phyloP scores from a whole-genome alignment of 2,329 filamentous ascomycete species.

The Aspergillus tamarii region DNA sequence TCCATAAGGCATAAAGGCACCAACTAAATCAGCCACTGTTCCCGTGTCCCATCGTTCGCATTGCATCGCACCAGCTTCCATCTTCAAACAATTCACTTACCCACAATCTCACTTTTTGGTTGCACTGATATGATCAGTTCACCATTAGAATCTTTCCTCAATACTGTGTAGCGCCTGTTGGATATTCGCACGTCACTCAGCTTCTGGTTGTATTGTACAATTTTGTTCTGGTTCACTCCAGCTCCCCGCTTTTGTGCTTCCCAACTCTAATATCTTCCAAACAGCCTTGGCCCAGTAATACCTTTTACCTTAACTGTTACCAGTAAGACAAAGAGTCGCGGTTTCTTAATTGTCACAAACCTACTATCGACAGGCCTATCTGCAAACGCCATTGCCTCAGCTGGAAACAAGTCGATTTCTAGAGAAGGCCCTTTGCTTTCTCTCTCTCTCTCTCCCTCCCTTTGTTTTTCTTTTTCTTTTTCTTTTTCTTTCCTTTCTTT shows the following conservation, averaged over 20 bases:
- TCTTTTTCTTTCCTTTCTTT: background rate
- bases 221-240: background rate
- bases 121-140: background rate
- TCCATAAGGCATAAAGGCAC: slow-evolving; percentile 22
- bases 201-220: background rate
- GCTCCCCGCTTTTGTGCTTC: slow-evolving; percentile 6
- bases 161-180: background rate
- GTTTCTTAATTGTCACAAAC: background rate
- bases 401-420: background rate
- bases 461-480: too few species aligned
- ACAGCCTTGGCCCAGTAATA: background rate
- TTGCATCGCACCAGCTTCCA: slow-evolving; percentile 20
- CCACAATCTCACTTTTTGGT: background rate
- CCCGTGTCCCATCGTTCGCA: slow-evolving; percentile 23
- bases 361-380: background rate
- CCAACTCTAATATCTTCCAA: slow-evolving; percentile 1
- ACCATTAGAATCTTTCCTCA: background rate
- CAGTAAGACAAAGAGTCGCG: background rate
- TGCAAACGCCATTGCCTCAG: background rate
- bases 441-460: background rate
- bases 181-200: too few species aligned
- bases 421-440: background rate
- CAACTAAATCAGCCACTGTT: slow-evolving; percentile 20
- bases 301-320: background rate
- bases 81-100: slow-evolving; percentile 5